Conservation (phyloP, 768 basidiomycete genomes). For the Sistotremastrum niveocremeum region DNA sequence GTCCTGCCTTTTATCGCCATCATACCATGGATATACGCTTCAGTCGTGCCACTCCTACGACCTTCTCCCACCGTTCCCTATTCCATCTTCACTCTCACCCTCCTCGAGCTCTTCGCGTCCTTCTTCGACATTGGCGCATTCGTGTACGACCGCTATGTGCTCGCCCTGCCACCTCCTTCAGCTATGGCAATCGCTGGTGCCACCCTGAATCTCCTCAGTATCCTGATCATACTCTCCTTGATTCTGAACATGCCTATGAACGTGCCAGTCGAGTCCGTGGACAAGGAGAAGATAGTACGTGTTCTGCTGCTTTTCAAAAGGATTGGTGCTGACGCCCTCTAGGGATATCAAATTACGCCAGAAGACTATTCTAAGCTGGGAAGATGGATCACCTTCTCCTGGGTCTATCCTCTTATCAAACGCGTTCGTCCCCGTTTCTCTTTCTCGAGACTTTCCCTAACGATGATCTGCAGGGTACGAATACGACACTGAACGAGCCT, state of each 20-base stretch:
- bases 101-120: slow-evolving; percentile 31
- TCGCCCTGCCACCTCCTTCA: slow-evolving; percentile 27
- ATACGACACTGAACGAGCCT: slow-evolving; percentile 46
- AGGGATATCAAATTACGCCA: slow-evolving; percentile 44
- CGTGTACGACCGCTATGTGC: slow-evolving; percentile 35
- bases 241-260: slow-evolving; percentile 52
- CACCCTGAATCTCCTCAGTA: slow-evolving; percentile 29
- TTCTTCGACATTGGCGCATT: slow-evolving; percentile 39
- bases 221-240: slow-evolving; percentile 30
- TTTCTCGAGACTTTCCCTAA: neutral
- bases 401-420: slow-evolving; percentile 54
- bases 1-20: slow-evolving; percentile 35
- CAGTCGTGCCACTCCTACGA: slow-evolving; percentile 36
- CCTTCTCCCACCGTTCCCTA: slow-evolving; percentile 45
- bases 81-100: slow-evolving; percentile 52
- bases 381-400: slow-evolving; percentile 59
- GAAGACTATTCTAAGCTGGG: slow-evolving; percentile 68
- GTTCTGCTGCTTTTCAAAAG: neutral
- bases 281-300: slow-evolving; percentile 50
- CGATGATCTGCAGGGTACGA: slow-evolving; percentile 18
- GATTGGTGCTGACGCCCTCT: neutral
- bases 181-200: too few relatives aligned
- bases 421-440: slow-evolving; percentile 19
- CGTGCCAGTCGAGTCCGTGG: slow-evolving; percentile 38
- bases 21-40: slow-evolving; percentile 52